Evolutionary conservation across 2,329 filamentous ascomycete genomes (phyloP), one percentile per base, ranked within the genome.

Genomic region (Geoglossum cookeanum): DNA sequence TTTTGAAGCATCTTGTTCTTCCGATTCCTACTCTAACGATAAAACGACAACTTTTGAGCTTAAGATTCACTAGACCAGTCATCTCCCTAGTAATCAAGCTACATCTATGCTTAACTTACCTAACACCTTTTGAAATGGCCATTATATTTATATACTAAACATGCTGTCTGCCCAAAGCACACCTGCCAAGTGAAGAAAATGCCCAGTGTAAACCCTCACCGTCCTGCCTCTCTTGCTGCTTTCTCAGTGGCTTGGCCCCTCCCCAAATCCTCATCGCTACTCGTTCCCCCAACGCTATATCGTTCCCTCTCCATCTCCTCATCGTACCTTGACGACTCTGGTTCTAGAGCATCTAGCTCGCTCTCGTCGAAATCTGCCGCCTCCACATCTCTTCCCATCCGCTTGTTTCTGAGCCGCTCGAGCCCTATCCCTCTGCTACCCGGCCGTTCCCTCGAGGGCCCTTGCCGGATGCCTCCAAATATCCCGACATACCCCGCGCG

Each of bases 301-400:
- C 56, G 15, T 15, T 58, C 56, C 13, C 56, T 54, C 17, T 55
- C 56, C 47, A 55, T 39, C 15, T 65, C 49, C 57, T 58, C 57
- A 37, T 48, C 57, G 33, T 42, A 27, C 37, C 35, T 29, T 29
- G 78, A 76, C 27, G 75, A 75, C 42, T 70, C 66, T 35, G 75
- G 68, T 61, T 80, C 77, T 44, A 84, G 67, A 60, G 82, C 78
- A 59, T 83, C 80, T 48, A 84, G 68, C 66, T 82, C 79, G 61
- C 74, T 79, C 70, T 84, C 81, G 62, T 83, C 80, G 63, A 84
- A 84, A 62, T 82, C 80, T 1, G 74, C 78, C 0, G 79, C 76
- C 65, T 84, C 81, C 3, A 84, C 68, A 63, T 83, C 79, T 11
- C 75, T 69, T 37, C 58, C 61, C 8, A 64, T 58, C 4, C 72